These are phyloP conservation scores for Diaporthe batatas DNA, from an alignment of 2,329 filamentous ascomycete species.

Conservation along the genomic window DNA sequence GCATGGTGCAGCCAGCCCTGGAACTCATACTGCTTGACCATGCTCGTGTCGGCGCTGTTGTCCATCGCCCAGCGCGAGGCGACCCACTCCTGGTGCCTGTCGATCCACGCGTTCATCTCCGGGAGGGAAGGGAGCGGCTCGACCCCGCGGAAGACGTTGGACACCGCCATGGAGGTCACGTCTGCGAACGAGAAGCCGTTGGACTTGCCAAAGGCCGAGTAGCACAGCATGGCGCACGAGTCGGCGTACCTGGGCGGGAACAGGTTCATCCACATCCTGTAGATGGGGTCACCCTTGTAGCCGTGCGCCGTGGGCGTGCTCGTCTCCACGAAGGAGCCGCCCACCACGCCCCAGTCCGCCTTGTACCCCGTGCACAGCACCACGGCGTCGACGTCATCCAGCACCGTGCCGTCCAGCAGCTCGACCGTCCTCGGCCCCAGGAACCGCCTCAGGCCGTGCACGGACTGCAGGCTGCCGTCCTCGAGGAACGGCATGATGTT, in stretches of 20 bases:
- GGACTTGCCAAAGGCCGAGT: conserved; percentile 49
- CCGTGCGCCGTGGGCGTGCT: conserved; percentile 37
- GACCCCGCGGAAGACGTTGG: conserved; percentile 58
- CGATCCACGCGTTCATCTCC: conserved; percentile 54
- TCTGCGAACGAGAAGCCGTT: conserved; percentile 57
- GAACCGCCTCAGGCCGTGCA: conserved; percentile 37
- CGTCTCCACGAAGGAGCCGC: conserved; percentile 34
- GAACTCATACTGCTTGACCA: conserved; percentile 42
- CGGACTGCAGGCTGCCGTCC: conserved; percentile 35
- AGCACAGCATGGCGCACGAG: conserved; percentile 59
- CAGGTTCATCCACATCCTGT: conserved; percentile 42
- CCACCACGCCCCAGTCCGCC: conserved; percentile 36
- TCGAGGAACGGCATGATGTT: conserved; percentile 52
- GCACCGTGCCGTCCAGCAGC: conserved; percentile 37
- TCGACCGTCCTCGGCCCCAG: conserved; percentile 39
- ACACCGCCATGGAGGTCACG: conserved; percentile 59
- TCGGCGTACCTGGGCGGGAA: conserved; percentile 45
- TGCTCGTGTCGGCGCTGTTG: conserved; percentile 36
- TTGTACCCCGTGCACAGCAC: conserved; percentile 41
- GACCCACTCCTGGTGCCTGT: conserved; percentile 52
- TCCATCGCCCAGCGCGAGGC: conserved; percentile 47
- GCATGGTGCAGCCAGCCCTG: conserved; percentile 40
- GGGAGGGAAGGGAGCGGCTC: conserved; percentile 52
- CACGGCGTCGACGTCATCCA: conserved; percentile 38
- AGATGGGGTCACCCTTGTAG: conserved; percentile 27